A percentile compares a stretch with the other conserved stretches of the same genome.
Evolutionary conservation across 2,329 filamentous ascomycete species (phyloP).

Genomic region (Celoporthe dispersa): DNA sequence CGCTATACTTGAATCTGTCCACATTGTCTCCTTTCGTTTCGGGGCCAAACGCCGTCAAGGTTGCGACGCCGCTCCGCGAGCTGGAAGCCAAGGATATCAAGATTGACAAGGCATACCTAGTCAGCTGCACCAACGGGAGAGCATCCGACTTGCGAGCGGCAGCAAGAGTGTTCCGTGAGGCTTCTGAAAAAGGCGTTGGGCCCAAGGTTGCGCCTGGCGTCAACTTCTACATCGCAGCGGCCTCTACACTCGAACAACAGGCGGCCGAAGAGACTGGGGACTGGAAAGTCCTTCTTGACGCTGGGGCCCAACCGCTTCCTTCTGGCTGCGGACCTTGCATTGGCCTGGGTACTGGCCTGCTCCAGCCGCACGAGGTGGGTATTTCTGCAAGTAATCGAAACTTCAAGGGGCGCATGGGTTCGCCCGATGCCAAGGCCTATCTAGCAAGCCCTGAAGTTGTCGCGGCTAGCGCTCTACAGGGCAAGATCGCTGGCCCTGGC

Average conservation of each 20-base stretch:
- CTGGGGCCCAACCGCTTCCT: slow-evolving; percentile 71
- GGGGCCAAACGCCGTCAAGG: slow-evolving; percentile 89
- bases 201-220: slow-evolving; percentile 77
- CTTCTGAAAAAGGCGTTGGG: slow-evolving; percentile 60
- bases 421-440: slow-evolving; percentile 78
- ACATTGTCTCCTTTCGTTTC: slow-evolving; percentile 84
- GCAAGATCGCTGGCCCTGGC: slow-evolving; percentile 74
- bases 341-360: slow-evolving; percentile 75
- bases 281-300: slow-evolving; percentile 80
- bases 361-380: slow-evolving; percentile 84
- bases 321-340: slow-evolving; percentile 83
- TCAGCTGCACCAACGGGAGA: slow-evolving; percentile 89
- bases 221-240: slow-evolving; percentile 87
- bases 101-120: slow-evolving; percentile 92
- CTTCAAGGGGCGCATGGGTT: slow-evolving; percentile 91
- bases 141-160: slow-evolving; percentile 81
- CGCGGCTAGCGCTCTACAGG: slow-evolving; percentile 79
- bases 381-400: slow-evolving; percentile 86
- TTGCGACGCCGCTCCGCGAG: slow-evolving; percentile 76
- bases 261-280: slow-evolving; percentile 79
- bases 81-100: slow-evolving; percentile 76
- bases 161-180: slow-evolving; percentile 83
- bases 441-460: slow-evolving; percentile 90
- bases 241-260: slow-evolving; percentile 77
- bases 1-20: slow-evolving; percentile 79